Evolutionary conservation across 306 rosid genomes (phyloP).

Genomic region (Vigna mungo): DNA sequence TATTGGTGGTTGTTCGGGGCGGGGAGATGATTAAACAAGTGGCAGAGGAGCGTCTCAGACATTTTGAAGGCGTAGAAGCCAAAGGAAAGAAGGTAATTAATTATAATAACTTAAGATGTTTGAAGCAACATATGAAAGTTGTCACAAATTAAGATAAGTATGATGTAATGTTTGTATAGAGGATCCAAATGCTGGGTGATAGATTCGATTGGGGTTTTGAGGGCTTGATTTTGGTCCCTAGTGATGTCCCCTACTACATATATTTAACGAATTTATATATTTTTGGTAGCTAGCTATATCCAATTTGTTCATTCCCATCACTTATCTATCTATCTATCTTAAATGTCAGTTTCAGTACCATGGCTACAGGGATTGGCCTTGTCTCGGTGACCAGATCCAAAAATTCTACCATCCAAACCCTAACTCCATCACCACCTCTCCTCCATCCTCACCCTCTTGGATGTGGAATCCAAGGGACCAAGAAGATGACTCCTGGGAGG

Average conservation of each 20-base stretch:
- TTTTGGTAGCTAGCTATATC: not conserved
- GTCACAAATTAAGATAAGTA: not conserved
- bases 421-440: conserved; percentile 1
- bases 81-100: conserved; percentile 35
- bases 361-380: conserved; percentile 73
- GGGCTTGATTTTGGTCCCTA: conserved; percentile 58
- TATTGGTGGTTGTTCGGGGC: not conserved
- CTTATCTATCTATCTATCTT: conserved; percentile 46
- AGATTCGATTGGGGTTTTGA: conserved; percentile 49
- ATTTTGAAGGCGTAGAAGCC: conserved; percentile 51
- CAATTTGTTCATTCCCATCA: conserved; percentile 44
- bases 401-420: conserved; percentile 57
- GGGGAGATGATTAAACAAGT: not conserved
- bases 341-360: conserved; percentile 61
- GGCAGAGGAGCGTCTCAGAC: not conserved
- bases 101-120: not conserved
- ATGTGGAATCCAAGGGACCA: conserved; percentile 72
- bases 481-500: conserved; percentile 88
- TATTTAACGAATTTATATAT: conserved; percentile 37
- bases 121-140: not conserved
- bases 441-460: not conserved
- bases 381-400: conserved; percentile 64
- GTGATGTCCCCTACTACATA: not conserved
- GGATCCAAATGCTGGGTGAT: conserved; percentile 53
- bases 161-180: conserved; percentile 11